phyloP scores from a whole-genome alignment of 1,284 basidiomycete species.

The Agaricales sp. region DNA sequence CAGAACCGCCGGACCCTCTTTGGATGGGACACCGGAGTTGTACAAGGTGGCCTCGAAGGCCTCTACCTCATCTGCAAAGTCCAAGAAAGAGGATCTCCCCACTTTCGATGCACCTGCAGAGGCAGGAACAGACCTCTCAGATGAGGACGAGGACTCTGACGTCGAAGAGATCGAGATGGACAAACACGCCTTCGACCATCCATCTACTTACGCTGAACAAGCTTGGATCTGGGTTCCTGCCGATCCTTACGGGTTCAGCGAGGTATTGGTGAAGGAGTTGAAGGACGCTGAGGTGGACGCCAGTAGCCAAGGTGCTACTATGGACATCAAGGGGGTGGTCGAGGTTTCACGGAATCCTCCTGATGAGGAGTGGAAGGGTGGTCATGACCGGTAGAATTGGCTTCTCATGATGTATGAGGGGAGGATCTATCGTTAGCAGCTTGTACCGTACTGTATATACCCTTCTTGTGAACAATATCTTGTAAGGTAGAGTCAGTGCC shows the following conservation, averaged over 20 bases:
- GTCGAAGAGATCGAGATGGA: conserved; percentile 22
- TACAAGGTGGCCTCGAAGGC: conserved; percentile 11
- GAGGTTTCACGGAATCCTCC: conserved; percentile 41
- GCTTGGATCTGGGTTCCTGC: conserved; percentile 55
- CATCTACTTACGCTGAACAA: conserved; percentile 51
- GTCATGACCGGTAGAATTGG: conserved; percentile 20
- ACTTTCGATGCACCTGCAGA: conserved; percentile 16
- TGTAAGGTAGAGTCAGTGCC: too few relatives aligned
- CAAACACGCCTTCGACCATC: conserved; percentile 49
- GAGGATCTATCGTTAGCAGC: too few relatives aligned
- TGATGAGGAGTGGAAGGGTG: conserved; percentile 36
- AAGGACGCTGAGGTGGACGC: conserved; percentile 29
- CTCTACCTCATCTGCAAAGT: conserved; percentile 12
- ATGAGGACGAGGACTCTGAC: conserved; percentile 15
- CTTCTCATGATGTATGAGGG: not conserved
- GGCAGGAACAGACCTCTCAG: conserved; percentile 14
- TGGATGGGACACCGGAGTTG: conserved; percentile 2
- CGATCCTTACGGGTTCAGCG: conserved; percentile 48
- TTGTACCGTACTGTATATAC: too few relatives aligned
- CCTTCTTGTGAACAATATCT: too few relatives aligned
- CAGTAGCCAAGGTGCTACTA: conserved; percentile 37
- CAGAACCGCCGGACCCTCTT: not conserved
- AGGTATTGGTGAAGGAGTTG: conserved; percentile 38
- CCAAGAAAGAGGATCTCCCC: conserved; percentile 7
- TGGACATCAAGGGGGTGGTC: conserved; percentile 41